These are phyloP conservation scores for Rhizopus stolonifer DNA, from an alignment of 371 early-diverging fungal genomes.

Conservation along the genomic window DNA sequence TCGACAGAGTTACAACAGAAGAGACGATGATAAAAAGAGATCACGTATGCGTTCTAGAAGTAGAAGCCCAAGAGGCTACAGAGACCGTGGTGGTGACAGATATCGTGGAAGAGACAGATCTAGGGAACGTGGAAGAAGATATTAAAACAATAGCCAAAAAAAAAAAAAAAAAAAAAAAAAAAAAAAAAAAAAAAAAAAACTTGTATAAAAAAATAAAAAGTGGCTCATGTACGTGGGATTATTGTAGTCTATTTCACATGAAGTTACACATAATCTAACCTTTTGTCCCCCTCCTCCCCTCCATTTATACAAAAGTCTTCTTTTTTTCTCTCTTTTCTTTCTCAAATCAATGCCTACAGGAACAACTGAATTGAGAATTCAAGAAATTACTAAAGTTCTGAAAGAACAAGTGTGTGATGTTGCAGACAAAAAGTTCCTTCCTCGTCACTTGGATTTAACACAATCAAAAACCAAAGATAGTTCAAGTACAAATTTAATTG, in stretches of 20 bases:
- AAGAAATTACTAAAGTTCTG: neutral
- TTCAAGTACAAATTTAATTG: constrained; percentile 1
- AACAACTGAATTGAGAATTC: neutral
- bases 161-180: neutral
- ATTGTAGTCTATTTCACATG: constrained; percentile 1
- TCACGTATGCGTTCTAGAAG: constrained; percentile 44
- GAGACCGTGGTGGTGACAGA: constrained; percentile 42
- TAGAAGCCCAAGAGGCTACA: constrained; percentile 40
- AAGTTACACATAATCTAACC: constrained; percentile 1
- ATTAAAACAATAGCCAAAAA: constrained; percentile 21
- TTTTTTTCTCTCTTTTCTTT: neutral
- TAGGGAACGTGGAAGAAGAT: constrained; percentile 50
- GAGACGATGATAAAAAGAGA: constrained; percentile 44
- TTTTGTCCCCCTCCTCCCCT: neutral
- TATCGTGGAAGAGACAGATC: constrained; percentile 53
- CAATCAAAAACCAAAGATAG: neutral
- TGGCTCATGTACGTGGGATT: too few species aligned
- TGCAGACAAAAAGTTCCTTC: neutral
- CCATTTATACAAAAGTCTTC: neutral
- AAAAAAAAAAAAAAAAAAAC: too few species aligned
- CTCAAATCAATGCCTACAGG: neutral
- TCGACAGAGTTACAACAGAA: constrained; percentile 25
- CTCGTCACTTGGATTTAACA: neutral
- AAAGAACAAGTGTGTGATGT: neutral
- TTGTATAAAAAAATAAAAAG: too few species aligned